These are phyloP conservation scores for Boletus rubroflammeus DNA, from an alignment of 768 basidiomycete species.

Conservation along the genomic window DNA sequence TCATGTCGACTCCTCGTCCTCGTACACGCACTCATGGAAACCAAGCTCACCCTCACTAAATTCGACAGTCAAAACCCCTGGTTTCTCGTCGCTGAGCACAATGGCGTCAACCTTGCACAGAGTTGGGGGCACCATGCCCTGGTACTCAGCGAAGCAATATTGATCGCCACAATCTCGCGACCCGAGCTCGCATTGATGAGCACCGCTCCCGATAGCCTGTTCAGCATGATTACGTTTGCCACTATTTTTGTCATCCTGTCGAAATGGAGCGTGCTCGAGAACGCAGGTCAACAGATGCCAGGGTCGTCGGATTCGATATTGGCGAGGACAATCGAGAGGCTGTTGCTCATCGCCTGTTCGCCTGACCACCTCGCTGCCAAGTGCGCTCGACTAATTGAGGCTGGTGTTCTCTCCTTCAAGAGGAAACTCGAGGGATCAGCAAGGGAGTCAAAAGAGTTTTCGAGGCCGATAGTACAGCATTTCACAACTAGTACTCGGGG, in stretches of 20 bases:
- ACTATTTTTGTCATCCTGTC: conserved; percentile 41
- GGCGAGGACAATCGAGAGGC: conserved; percentile 32
- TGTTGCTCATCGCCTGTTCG: conserved; percentile 34
- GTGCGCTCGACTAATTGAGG: conserved; percentile 40
- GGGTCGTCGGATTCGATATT: conserved; percentile 39
- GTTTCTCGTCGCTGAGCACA: conserved; percentile 32
- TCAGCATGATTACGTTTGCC: conserved; percentile 41
- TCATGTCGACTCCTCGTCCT: conserved; percentile 38
- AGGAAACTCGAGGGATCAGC: conserved; percentile 26
- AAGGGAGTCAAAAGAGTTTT: conserved; percentile 18
- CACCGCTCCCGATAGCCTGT: conserved; percentile 41
- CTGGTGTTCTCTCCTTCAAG: conserved; percentile 30
- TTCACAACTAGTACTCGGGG: conserved; percentile 16
- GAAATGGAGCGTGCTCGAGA: conserved; percentile 40
- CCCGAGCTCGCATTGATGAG: conserved; percentile 35
- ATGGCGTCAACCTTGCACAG: conserved; percentile 33
- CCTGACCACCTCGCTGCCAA: conserved; percentile 40
- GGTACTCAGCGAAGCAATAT: conserved; percentile 35
- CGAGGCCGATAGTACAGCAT: conserved; percentile 19
- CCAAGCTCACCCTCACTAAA: conserved; percentile 21
- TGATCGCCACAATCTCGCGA: conserved; percentile 34
- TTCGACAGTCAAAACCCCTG: conserved; percentile 23
- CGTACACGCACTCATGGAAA: conserved; percentile 34
- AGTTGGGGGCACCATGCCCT: conserved; percentile 40
- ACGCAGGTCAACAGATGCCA: conserved; percentile 31